Base-by-base conservation (phyloP, 2,329 filamentous ascomycete genomes). In the Fusarium redolens region DNA sequence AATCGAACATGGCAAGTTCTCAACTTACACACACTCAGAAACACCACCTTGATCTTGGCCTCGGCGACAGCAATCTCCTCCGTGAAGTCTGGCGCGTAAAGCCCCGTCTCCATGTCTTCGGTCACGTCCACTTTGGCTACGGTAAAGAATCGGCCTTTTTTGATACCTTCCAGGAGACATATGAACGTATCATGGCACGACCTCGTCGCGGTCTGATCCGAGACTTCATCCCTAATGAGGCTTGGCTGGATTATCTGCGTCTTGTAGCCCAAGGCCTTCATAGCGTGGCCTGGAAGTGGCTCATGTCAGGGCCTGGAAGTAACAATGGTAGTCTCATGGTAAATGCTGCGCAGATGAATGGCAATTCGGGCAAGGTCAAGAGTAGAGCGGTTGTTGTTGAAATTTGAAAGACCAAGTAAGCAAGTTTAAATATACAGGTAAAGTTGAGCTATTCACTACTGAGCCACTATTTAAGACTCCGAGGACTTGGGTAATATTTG, bases 81-180 rank as follows among this genome's bases (percentile, higher is more conserved):
- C 82, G 86, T 18, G 94, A 97, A 77, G 81, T 93, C 22, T 93
- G 92, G 90, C 89, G 92, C 40, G 90, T 94, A 15, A 90, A 89
- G 69, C 95, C 95, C 0, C 85, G 85, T 17, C 83, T 97, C 18
- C 94, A 97, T 81, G 88, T 97, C 52, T 97, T 96, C 79, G 95
- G 94, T 2, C 95, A 97, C 81, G 88, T 95, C 30, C 95, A 97
- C 83, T 92, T 88, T 78, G 93, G 90, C 13, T 88, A 92, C 50
- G 95, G 94, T 20, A 85, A 85, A 47, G 90, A 95, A 77, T 81
- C 90, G 0, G 86, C 93, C 14, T 92, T 90, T 82, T 97, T 93
- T 86, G 93, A 96, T 80, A 88, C 90, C 31, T 88, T 90, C 67
- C 93, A 97, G 81, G 83, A 83, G 37, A 88, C 88, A 4, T 95